phyloP scores from a whole-genome alignment of 179 eudicot genomes.

The Sideroxylon spinosum region DNA sequence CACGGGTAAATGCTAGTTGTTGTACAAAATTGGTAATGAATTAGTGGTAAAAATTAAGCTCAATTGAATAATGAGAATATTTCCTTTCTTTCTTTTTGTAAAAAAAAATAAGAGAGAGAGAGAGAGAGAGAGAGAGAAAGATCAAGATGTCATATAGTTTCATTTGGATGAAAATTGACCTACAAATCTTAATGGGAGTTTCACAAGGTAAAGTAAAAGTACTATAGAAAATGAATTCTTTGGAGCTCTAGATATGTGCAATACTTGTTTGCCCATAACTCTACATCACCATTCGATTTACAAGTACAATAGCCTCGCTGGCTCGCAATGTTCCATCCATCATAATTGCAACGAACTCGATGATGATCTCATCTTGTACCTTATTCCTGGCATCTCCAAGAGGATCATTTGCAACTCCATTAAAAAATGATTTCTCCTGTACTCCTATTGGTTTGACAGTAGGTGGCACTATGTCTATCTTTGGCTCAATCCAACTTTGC shows the following conservation, averaged over 20 bases:
- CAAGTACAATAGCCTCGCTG: constrained; percentile 90
- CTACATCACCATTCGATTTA: constrained; percentile 78
- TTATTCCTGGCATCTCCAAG: constrained; percentile 76
- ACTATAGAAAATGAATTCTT: too few species aligned
- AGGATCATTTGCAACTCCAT: constrained; percentile 36
- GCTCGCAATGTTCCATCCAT: constrained; percentile 80
- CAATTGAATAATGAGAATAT: too few species aligned
- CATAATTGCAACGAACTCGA: constrained; percentile 81
- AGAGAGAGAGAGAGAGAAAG: too few species aligned
- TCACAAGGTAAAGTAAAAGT: too few species aligned
- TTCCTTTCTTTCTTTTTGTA: too few species aligned
- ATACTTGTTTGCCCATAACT: constrained; percentile 53
- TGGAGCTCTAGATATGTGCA: constrained; percentile 52
- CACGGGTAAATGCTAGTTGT: too few species aligned
- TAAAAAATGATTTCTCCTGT: constrained; percentile 18
- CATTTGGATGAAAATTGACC: too few species aligned
- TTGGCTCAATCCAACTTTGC: neutral
- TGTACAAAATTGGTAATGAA: too few species aligned
- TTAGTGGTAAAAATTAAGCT: too few species aligned
- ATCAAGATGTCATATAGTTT: too few species aligned
- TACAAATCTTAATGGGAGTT: too few species aligned
- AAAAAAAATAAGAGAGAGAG: too few species aligned
- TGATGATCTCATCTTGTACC: constrained; percentile 77
- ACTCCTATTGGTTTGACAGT: constrained; percentile 23
- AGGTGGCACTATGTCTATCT: constrained; percentile 32